Evolutionary conservation across 768 basidiomycete genomes (phyloP).

Genomic region (Rickenella mellea): DNA sequence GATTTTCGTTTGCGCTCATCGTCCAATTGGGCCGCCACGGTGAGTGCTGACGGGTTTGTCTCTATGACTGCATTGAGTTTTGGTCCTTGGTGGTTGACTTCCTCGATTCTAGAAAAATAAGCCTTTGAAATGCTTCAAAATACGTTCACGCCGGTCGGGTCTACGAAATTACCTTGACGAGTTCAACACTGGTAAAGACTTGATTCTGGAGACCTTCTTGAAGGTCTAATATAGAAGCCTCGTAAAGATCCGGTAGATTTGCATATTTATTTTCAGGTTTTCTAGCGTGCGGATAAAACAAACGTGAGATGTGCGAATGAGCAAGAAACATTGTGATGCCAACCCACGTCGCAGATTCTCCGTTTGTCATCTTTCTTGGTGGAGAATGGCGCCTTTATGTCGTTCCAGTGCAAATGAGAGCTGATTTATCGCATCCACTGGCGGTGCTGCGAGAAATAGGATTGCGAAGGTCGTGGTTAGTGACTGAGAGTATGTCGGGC

Average conservation of each 20-base stretch:
- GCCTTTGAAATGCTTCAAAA: conserved; percentile 17
- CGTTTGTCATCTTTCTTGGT: too few species aligned
- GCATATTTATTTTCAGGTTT: too few species aligned
- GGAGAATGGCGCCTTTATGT: too few species aligned
- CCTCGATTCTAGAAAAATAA: conserved; percentile 31
- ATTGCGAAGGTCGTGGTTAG: too few species aligned
- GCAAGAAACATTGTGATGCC: too few species aligned
- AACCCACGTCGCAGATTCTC: too few species aligned
- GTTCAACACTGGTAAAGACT: conserved; percentile 29
- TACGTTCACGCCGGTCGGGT: background rate
- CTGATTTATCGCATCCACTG: too few species aligned
- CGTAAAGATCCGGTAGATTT: conserved; percentile 33
- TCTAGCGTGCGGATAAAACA: background rate
- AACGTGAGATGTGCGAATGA: background rate
- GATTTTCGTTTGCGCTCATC: conserved; percentile 19
- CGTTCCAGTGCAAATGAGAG: too few species aligned
- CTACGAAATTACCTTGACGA: conserved; percentile 23
- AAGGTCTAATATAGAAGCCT: conserved; percentile 28
- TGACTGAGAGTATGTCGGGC: too few species aligned
- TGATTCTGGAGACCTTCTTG: conserved; percentile 26
- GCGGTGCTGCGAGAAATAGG: too few species aligned
- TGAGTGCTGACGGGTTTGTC: conserved; percentile 27
- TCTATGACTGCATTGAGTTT: conserved; percentile 30
- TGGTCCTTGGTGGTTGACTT: conserved; percentile 31
- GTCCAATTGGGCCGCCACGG: conserved; percentile 25